Conservation (phyloP, 306 rosid genomes). For the Glycine soja region DNA sequence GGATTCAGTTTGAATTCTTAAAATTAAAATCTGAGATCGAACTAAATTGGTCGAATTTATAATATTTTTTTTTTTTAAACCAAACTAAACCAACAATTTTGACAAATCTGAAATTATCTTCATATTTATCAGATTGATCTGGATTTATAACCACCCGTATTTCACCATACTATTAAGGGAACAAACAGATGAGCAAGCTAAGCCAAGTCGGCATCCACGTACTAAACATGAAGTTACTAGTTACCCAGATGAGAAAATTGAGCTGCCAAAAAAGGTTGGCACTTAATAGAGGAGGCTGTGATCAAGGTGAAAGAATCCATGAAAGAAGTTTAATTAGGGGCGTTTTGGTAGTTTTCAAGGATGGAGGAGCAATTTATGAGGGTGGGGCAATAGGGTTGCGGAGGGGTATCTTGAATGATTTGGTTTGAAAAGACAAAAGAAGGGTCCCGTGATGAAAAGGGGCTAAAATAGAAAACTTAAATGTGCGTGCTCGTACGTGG, state of each 20-base stretch:
- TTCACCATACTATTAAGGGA: conserved; percentile 15
- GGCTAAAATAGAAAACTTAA: conserved; percentile 49
- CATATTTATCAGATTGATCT: too few species aligned
- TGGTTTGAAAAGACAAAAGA: conserved; percentile 60
- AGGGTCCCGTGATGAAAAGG: conserved; percentile 52
- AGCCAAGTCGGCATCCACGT: conserved; percentile 26
- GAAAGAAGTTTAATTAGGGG: conserved; percentile 42
- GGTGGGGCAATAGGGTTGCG: conserved; percentile 65
- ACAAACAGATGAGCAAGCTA: not conserved
- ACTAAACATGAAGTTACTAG: conserved; percentile 12
- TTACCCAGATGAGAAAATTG: conserved; percentile 39
- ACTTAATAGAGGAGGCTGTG: conserved; percentile 47
- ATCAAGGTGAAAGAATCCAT: conserved; percentile 25
- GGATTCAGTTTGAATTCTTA: too few species aligned
- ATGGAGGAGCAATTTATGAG: conserved; percentile 49
- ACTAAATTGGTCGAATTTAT: too few species aligned
- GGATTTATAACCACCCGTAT: too few species aligned
- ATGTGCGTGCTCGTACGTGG: conserved; percentile 41
- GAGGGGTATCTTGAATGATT: conserved; percentile 58
- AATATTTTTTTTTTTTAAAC: too few species aligned
- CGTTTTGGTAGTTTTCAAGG: conserved; percentile 42
- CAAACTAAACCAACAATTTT: too few species aligned
- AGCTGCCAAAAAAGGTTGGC: conserved; percentile 55
- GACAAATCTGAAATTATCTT: too few species aligned
- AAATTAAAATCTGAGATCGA: too few species aligned